Evolutionary conservation across 768 basidiomycete genomes (phyloP).

Genomic region (Lyophyllum atratum): DNA sequence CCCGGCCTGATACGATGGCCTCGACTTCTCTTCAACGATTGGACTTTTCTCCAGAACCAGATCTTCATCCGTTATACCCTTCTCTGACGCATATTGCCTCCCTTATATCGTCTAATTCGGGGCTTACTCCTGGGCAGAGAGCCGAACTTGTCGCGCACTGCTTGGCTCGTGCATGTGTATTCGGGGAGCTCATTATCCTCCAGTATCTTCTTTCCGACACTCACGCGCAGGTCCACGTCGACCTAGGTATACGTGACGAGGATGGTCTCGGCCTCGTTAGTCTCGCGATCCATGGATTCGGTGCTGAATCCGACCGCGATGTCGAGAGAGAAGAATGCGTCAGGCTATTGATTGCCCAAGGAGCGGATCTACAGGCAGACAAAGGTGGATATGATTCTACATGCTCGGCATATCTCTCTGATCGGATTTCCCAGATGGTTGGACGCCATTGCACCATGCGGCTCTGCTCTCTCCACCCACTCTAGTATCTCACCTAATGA

Average conservation of each 20-base stretch:
- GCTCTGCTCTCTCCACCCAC: slow-evolving; percentile 88
- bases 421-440: slow-evolving; percentile 63
- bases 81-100: slow-evolving; percentile 60
- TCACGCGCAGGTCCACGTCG: slow-evolving; percentile 65
- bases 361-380: slow-evolving; percentile 70
- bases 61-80: slow-evolving; percentile 79
- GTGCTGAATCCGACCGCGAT: slow-evolving; percentile 78
- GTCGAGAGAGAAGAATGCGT: slow-evolving; percentile 92
- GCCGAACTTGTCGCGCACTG: slow-evolving; percentile 72
- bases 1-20: slow-evolving; percentile 6
- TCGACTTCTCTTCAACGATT: slow-evolving; percentile 31
- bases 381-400: slow-evolving; percentile 46
- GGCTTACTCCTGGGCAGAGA: slow-evolving; percentile 69
- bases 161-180: slow-evolving; percentile 72
- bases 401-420: slow-evolving; percentile 6
- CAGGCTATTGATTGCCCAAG: slow-evolving; percentile 74
- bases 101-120: slow-evolving; percentile 67
- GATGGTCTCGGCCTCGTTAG: slow-evolving; percentile 85
- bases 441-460: slow-evolving; percentile 95
- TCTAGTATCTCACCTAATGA: slow-evolving; percentile 88
- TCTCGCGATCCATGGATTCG: slow-evolving; percentile 78
- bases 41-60: slow-evolving; percentile 74
- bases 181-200: slow-evolving; percentile 73
- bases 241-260: slow-evolving; percentile 75
- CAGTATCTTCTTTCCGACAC: slow-evolving; percentile 72